Percentiles rank a stretch among this genome's conserved stretches.
Conservation (phyloP, 148 eudicot species). For the Cornus florida region DNA sequence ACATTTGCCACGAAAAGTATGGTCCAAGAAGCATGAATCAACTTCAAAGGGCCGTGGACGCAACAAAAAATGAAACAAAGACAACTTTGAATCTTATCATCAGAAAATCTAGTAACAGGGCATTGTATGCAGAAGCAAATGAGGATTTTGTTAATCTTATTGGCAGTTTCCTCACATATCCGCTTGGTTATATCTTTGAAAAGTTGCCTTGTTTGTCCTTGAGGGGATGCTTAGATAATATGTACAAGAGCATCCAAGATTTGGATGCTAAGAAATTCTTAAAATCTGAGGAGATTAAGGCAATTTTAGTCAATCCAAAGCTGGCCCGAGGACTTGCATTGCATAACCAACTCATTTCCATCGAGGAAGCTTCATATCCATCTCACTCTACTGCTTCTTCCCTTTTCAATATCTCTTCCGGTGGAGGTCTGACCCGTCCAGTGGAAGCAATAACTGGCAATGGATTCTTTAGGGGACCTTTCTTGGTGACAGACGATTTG, state of each 20-base stretch:
- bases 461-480: too few species aligned
- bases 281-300: not conserved
- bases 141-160: not conserved
- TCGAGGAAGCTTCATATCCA: too few species aligned
- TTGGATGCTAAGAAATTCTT: not conserved
- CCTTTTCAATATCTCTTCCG: too few species aligned
- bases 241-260: constrained; percentile 3
- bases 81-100: not conserved
- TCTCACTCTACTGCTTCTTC: too few species aligned
- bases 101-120: not conserved
- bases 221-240: not conserved
- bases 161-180: constrained; percentile 9
- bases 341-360: too few species aligned
- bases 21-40: not conserved
- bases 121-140: not conserved
- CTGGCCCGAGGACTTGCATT: too few species aligned
- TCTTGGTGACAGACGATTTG: too few species aligned
- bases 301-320: too few species aligned
- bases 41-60: not conserved
- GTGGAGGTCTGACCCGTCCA: not conserved
- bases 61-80: not conserved
- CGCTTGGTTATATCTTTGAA: constrained; percentile 5
- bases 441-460: too few species aligned
- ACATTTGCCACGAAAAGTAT: not conserved
- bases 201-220: not conserved